Conservation (phyloP, 345 rosid species). For the Garcia nutans region DNA sequence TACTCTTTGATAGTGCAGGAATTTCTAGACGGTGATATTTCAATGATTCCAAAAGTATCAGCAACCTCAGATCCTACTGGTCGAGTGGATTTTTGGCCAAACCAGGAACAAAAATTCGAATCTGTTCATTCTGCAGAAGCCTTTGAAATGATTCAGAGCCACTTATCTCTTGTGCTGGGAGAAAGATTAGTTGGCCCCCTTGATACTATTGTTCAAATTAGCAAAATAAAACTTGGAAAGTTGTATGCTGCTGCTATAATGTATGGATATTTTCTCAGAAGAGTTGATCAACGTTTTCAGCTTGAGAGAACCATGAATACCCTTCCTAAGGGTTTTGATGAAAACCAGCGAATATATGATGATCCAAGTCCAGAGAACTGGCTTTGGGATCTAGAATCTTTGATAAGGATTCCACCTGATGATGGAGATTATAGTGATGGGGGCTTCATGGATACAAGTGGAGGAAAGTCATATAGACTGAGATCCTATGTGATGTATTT, state of each 20-base stretch:
- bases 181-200: conserved; percentile 75
- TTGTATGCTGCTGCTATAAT: conserved; percentile 87
- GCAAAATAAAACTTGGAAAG: conserved; percentile 89
- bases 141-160: conserved; percentile 89
- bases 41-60: conserved; percentile 72
- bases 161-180: conserved; percentile 72
- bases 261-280: conserved; percentile 88
- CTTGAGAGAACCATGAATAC: conserved; percentile 85
- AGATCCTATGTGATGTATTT: conserved; percentile 80
- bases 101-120: conserved; percentile 82
- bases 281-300: conserved; percentile 87
- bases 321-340: conserved; percentile 56
- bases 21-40: conserved; percentile 59
- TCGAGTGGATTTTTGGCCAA: conserved; percentile 89
- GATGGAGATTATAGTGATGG: conserved; percentile 29
- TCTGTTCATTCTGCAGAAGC: conserved; percentile 90
- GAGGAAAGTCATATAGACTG: conserved; percentile 48
- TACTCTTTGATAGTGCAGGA: conserved; percentile 81
- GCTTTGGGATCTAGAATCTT: conserved; percentile 76
- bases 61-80: conserved; percentile 71
- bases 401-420: conserved; percentile 54
- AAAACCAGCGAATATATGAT: conserved; percentile 38
- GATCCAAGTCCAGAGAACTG: conserved; percentile 47
- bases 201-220: conserved; percentile 61
- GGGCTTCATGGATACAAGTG: conserved; percentile 33